Evolutionary conservation across 345 rosid species (phyloP), one percentile per base, ranked within the genome.

Genomic region (Zanthoxylum bungeanum): DNA sequence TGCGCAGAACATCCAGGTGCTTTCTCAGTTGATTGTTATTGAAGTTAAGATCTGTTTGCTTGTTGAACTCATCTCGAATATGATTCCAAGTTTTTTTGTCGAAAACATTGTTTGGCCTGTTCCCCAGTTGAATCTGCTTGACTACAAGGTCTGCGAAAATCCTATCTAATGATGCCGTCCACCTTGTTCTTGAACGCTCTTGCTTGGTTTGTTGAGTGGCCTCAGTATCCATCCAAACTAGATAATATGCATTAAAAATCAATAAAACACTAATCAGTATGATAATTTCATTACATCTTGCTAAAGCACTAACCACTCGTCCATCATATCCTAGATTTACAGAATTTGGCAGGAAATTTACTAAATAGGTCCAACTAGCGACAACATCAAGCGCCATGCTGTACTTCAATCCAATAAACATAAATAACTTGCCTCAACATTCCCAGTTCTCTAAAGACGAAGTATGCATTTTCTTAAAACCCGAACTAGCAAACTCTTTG

Each of bases 11-110:
- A 64, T 86, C 87, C 5, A 91, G 72, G 77, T 93, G 98, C 76
- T 93, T 91, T 72, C 97, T 84, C 77, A 93, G 53, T 57, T 93
- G 98, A 72, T 85, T 87, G 77, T 82, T 91, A 69, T 89, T 91
- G 86, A 85, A 91, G 72, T 79, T 86, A 49, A 89, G 91, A 60
- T 77, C 82, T 0, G 95, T 89, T 75, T 79, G 81, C 71, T 59
- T 66, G 63, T 92, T 92, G 77, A 92, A 90, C 57, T 89, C 96
- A 21, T 81, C 77, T 0, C 96, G 79, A 55, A 92, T 88, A 73
- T 66, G 68, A 65, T 79, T 82, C 98, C 96, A 88, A 1, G 94
- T 83, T 68, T 87, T 92, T 80, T 88, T 88, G 64, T 90, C 92
- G 63, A 92, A 90, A 25, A 85, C 83, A 79, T 83, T 80, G 75